phyloP scores from a whole-genome alignment of 2,329 filamentous ascomycete genomes.

The Xylariaceae sp. region DNA sequence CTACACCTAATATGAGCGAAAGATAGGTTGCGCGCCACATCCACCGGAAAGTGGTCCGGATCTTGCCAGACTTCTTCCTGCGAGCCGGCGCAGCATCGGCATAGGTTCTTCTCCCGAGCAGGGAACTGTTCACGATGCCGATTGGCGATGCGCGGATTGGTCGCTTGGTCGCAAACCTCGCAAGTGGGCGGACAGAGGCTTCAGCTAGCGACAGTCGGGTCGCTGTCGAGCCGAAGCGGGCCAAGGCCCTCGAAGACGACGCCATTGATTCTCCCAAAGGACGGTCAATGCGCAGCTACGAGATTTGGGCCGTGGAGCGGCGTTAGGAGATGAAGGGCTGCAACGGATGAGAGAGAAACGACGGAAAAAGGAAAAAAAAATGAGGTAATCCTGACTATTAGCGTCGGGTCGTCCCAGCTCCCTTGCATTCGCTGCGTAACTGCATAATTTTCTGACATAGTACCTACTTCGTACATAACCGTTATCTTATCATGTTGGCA shows the following conservation, averaged over 20 bases:
- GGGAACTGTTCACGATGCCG: constrained; percentile 34
- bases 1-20: constrained; percentile 63
- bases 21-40: constrained; percentile 80
- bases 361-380: neutral
- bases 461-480: neutral
- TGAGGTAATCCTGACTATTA: neutral
- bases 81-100: constrained; percentile 49
- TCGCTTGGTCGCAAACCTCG: constrained; percentile 31
- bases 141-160: constrained; percentile 29
- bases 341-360: neutral
- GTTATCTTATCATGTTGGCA: too few species aligned
- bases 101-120: constrained; percentile 42
- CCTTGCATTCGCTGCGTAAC: neutral
- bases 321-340: neutral
- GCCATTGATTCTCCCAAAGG: constrained; percentile 39
- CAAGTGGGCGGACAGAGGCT: constrained; percentile 27
- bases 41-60: constrained; percentile 69
- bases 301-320: constrained; percentile 11
- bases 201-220: constrained; percentile 30
- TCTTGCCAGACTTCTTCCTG: constrained; percentile 52
- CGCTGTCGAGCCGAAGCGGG: constrained; percentile 31
- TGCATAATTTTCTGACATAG: too few species aligned
- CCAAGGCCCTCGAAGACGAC: constrained; percentile 43
- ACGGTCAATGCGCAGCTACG: constrained; percentile 22
- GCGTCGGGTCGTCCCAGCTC: neutral